Evolutionary conservation across 1,284 basidiomycete species (phyloP).

Genomic region (Phylloporus sp.): DNA sequence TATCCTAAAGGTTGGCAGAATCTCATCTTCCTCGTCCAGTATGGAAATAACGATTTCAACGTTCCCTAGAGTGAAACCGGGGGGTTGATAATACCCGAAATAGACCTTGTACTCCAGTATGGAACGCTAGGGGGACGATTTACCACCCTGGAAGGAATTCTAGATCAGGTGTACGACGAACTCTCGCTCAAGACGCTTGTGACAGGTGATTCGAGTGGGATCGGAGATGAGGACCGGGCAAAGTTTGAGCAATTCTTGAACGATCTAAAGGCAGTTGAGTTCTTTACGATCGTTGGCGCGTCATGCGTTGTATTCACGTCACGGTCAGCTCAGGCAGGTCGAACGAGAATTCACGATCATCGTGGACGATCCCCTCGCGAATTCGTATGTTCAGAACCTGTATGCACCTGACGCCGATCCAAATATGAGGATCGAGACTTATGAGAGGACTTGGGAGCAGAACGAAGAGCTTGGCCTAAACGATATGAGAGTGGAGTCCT

Average conservation of each 20-base stretch:
- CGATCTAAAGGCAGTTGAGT: slow-evolving; percentile 74
- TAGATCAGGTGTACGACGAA: slow-evolving; percentile 96
- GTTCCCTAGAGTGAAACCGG: slow-evolving; percentile 83
- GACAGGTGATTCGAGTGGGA: slow-evolving; percentile 65
- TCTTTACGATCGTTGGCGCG: not conserved
- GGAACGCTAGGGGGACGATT: slow-evolving; percentile 99
- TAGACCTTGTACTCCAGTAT: slow-evolving; percentile 89
- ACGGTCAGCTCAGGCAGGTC: slow-evolving; percentile 71
- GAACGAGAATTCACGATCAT: slow-evolving; percentile 88
- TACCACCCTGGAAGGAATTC: slow-evolving; percentile 95
- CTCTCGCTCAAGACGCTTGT: slow-evolving; percentile 90
- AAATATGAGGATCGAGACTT: slow-evolving; percentile 85
- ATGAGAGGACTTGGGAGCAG: slow-evolving; percentile 88
- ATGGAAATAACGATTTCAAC: not conserved
- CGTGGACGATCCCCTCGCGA: slow-evolving; percentile 94
- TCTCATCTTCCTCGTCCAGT: not conserved
- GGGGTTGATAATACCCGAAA: slow-evolving; percentile 91
- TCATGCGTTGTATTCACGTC: slow-evolving; percentile 2
- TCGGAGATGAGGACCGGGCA: slow-evolving; percentile 48
- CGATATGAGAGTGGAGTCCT: slow-evolving; percentile 93
- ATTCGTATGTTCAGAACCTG: slow-evolving; percentile 95
- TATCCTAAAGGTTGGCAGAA: slow-evolving; percentile 77
- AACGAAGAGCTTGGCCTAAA: slow-evolving; percentile 97
- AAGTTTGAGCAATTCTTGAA: slow-evolving; percentile 80
- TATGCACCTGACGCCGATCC: slow-evolving; percentile 94